These are phyloP conservation scores for Wickerhamiella domercqiae DNA, from an alignment of 805 yeast genomes.

Conservation along the genomic window DNA sequence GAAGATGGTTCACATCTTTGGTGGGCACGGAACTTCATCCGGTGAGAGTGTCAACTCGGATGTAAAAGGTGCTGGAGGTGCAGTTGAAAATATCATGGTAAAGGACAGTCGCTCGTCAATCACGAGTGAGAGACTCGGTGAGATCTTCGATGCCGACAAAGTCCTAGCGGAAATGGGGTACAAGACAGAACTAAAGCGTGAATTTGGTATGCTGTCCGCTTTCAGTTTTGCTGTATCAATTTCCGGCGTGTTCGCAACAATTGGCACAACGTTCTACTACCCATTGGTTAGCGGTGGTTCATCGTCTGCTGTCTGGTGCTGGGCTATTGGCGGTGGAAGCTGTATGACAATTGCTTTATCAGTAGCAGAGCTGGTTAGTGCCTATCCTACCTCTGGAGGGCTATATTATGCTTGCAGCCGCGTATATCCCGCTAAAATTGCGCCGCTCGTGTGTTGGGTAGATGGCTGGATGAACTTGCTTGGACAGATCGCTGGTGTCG, in stretches of 20 bases:
- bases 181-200: slow-evolving; percentile 43
- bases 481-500: slow-evolving; percentile 23
- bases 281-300: slow-evolving; percentile 41
- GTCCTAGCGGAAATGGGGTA: slow-evolving; percentile 34
- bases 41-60: neutral
- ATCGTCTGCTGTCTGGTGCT: slow-evolving; percentile 48
- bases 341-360: slow-evolving; percentile 39
- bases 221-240: slow-evolving; percentile 49
- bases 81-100: too few species aligned
- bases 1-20: too few species aligned
- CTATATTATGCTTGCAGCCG: slow-evolving; percentile 38
- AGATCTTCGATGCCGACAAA: neutral
- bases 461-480: slow-evolving; percentile 36
- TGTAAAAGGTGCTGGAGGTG: too few species aligned
- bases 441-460: slow-evolving; percentile 38
- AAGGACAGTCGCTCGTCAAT: too few species aligned
- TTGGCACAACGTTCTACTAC: slow-evolving; percentile 36
- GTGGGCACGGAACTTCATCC: too few species aligned
- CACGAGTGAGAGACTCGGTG: too few species aligned
- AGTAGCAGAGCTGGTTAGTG: slow-evolving; percentile 51
- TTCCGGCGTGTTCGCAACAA: slow-evolving; percentile 51
- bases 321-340: slow-evolving; percentile 40
- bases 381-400: slow-evolving; percentile 67
- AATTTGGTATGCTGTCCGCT: slow-evolving; percentile 42
- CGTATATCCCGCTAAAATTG: slow-evolving; percentile 24